phyloP scores from a whole-genome alignment of 1,284 basidiomycete species.

The Cystobasidium pallidum region DNA sequence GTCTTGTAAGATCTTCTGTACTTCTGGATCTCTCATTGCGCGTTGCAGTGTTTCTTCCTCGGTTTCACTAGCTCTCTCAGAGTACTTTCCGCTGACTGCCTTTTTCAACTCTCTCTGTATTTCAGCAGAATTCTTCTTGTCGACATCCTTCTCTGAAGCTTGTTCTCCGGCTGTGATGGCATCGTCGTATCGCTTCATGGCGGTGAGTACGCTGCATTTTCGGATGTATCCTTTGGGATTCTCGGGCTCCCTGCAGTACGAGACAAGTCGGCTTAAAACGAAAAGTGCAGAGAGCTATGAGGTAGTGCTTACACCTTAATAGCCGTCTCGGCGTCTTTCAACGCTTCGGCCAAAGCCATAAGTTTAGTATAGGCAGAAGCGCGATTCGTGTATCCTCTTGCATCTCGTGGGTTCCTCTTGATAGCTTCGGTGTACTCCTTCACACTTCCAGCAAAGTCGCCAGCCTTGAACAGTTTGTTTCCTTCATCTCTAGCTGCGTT shows the following conservation, averaged over 20 bases:
- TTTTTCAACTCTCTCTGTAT: conserved; percentile 78
- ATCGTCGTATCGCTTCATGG: conserved; percentile 90
- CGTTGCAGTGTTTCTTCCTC: conserved; percentile 91
- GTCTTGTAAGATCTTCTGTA: conserved; percentile 78
- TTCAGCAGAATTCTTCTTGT: conserved; percentile 77
- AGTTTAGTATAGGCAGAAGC: conserved; percentile 97
- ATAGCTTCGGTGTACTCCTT: conserved; percentile 93
- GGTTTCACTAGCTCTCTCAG: conserved; percentile 80
- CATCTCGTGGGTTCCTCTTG: conserved; percentile 88
- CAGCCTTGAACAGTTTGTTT: conserved; percentile 87
- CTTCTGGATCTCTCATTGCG: conserved; percentile 96
- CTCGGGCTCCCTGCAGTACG: conserved; percentile 35
- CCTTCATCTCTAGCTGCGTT: conserved; percentile 87
- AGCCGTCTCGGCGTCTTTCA: conserved; percentile 93
- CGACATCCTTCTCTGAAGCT: conserved; percentile 69
- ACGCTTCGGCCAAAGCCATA: conserved; percentile 86
- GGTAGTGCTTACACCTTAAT: conserved; percentile 81
- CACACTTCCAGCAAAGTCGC: conserved; percentile 88
- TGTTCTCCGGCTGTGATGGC: conserved; percentile 78
- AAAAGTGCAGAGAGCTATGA: conserved; percentile 71
- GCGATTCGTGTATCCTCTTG: conserved; percentile 94
- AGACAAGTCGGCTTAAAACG: neutral
- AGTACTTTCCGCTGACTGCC: conserved; percentile 76
- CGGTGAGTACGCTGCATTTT: conserved; percentile 81
- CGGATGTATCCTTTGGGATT: conserved; percentile 84